These are phyloP conservation scores for Fragilariopsis cylindrus DNA, from an alignment of 108 stramenopile species.

Conservation along the genomic window DNA sequence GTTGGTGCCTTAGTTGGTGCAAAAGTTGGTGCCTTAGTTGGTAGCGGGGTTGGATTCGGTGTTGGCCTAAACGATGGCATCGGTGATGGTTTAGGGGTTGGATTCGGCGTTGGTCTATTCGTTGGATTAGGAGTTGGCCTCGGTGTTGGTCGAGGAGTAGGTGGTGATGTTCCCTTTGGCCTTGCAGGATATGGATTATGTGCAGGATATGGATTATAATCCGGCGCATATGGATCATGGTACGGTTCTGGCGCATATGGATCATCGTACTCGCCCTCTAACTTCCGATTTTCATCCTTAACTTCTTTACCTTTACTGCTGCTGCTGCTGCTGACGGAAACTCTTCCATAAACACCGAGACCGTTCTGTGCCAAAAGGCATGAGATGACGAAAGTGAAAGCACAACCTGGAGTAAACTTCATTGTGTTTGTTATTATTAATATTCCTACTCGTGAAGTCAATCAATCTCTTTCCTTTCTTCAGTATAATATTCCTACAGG, in stretches of 20 bases:
- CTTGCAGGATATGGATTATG: not conserved
- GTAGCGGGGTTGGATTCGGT: not conserved
- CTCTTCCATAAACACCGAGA: not conserved
- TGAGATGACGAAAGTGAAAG: not conserved
- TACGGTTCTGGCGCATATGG: not conserved
- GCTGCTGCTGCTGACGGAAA: not conserved
- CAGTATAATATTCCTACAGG: no score
- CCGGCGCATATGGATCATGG: no score
- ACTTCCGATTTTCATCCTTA: not conserved
- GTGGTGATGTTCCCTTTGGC: not conserved
- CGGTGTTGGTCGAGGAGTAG: conserved; percentile 2
- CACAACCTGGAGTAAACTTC: conserved; percentile 1
- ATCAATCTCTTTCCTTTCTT: no score
- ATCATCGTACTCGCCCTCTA: not conserved
- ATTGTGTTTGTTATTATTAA: not conserved
- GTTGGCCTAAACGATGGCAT: not conserved
- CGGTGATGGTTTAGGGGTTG: conserved; percentile 3
- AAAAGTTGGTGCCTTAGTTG: not conserved
- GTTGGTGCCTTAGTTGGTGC: conserved; percentile 3
- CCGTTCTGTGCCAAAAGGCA: not conserved
- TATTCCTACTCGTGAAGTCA: no score
- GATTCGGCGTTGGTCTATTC: not conserved
- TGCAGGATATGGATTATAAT: conserved; percentile 1
- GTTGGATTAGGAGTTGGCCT: conserved; percentile 12
- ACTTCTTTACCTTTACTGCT: not conserved